phyloP scores from a whole-genome alignment of 257 asterid species.

The Prunella vulgaris region DNA sequence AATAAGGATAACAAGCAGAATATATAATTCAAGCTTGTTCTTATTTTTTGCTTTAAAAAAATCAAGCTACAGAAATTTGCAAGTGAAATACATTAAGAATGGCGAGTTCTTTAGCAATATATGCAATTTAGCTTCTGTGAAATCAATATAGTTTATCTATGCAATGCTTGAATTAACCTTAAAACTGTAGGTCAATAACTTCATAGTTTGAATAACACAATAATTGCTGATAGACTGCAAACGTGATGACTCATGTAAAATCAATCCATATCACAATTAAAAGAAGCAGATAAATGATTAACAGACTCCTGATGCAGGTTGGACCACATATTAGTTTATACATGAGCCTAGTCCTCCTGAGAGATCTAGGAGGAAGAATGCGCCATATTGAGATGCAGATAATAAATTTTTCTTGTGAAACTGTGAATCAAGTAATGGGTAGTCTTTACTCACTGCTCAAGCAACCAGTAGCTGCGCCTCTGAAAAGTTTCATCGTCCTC shows the following conservation, averaged over 20 bases:
- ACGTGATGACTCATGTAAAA: background rate
- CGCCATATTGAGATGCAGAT: constrained; percentile 14
- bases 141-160: background rate
- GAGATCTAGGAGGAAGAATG: constrained; percentile 7
- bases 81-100: background rate
- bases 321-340: background rate
- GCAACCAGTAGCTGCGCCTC: constrained; percentile 99
- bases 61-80: background rate
- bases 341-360: background rate
- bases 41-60: background rate
- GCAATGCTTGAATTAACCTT: constrained; percentile 9
- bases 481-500: constrained; percentile 92
- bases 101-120: background rate
- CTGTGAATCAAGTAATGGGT: constrained; percentile 15
- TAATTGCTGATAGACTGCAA: background rate
- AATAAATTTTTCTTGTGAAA: background rate
- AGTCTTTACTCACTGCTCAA: constrained; percentile 72
- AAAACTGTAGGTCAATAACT: background rate
- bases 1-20: constrained; percentile 9
- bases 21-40: constrained; percentile 1
- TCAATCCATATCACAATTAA: background rate
- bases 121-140: background rate
- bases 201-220: background rate
- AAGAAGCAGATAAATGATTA: constrained; percentile 2
- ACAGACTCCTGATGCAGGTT: background rate